Evolutionary conservation across 371 early-diverging fungal species (phyloP), one percentile per base, ranked within the genome.

Genomic region (Mucor circinelloides): DNA sequence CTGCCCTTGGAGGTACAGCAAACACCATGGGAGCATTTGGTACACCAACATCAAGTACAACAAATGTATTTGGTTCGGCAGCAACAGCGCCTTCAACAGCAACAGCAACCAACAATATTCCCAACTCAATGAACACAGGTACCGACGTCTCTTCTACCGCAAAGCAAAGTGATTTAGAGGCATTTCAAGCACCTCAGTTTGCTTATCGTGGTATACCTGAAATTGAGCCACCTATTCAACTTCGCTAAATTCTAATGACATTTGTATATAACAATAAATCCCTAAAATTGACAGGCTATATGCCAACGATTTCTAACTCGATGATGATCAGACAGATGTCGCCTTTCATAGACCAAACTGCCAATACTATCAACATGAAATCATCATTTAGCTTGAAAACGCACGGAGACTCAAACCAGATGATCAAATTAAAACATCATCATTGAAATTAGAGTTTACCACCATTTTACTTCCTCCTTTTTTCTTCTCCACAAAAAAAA

Each of bases 161-260:
- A 38, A 17, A 23, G 27, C 25, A 34, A 31, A 68, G 75, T 13
- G 80, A 76, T 21, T 57, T 77, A 23, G 67, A 72, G 21, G 81
- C 84, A 17, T 86, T 77, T 56, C 40, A 66, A 9, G 81, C 82
- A 5, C 76, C 74, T 6, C 32, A 58, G 1, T 86, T 86, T 64
- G 70, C 65, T 30, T 74, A 79, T 46, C 66, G 72, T 42, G 58
- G 71, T 27, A 74, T 86, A 48, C 86, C 86, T 4, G 86, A 86
- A 48, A 63, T 77, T 8, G 86, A 84, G 19, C 86, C 86, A 7
- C 86, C 86, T 5, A 40, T 71, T 38, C 75, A 81, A 5, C 42
- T 64, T 50, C 61, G 65, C 21, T 69, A 69, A 64, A 34, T 34
- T 23, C 5, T 46, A 52, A 15, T 10, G 25, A 52, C 21, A 27